These are phyloP conservation scores for Tricholoma saponaceum DNA, from an alignment of 768 basidiomycete species.

Conservation along the genomic window DNA sequence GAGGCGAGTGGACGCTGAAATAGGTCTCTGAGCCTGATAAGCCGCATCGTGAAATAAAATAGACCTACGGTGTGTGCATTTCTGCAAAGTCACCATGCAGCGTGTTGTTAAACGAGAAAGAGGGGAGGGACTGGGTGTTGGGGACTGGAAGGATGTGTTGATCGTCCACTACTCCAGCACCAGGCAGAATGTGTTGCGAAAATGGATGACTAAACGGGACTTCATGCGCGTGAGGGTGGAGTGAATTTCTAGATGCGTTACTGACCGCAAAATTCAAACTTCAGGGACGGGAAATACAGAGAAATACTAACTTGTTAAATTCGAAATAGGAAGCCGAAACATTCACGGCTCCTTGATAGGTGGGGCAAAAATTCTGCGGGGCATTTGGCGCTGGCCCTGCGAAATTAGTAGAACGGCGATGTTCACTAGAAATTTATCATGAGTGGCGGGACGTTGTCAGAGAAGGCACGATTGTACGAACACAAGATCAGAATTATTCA, in stretches of 20 bases:
- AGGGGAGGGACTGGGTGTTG: background rate
- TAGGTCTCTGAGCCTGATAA: background rate
- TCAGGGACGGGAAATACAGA: background rate
- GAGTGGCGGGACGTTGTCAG: background rate
- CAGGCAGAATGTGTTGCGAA: background rate
- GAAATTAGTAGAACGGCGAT: background rate
- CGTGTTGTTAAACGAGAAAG: background rate
- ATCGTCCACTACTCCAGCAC: background rate
- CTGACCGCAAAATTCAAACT: background rate
- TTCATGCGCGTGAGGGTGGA: background rate
- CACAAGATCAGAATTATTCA: background rate
- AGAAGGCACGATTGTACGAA: background rate
- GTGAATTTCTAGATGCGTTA: background rate
- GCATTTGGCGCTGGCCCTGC: background rate
- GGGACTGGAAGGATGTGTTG: background rate
- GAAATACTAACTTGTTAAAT: background rate
- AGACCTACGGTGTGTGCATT: background rate
- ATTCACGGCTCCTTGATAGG: background rate
- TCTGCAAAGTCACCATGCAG: background rate
- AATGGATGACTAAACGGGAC: background rate
- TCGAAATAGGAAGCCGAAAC: background rate
- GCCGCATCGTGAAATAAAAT: background rate
- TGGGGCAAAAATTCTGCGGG: background rate
- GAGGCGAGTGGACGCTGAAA: background rate
- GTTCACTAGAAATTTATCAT: background rate